Conservation (phyloP, 495 filamentous ascomycete genomes). For the Ascodesmis nigricans region DNA sequence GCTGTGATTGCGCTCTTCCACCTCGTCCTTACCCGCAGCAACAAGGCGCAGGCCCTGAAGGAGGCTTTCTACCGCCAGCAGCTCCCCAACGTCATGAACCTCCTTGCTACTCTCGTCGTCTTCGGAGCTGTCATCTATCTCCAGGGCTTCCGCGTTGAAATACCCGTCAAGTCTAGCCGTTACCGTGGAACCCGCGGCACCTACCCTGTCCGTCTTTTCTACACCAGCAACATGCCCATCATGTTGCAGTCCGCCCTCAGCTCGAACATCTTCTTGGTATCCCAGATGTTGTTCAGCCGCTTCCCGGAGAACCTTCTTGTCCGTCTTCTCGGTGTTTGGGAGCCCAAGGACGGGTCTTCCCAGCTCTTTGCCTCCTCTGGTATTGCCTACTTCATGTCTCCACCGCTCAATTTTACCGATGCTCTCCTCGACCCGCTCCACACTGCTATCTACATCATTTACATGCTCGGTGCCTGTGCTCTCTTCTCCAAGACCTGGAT, state of each 20-base stretch:
- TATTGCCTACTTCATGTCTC: slow-evolving; percentile 98
- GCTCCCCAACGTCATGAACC: slow-evolving; percentile 98
- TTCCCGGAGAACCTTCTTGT: slow-evolving; percentile 97
- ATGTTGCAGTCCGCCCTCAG: slow-evolving; percentile 97
- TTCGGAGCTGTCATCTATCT: slow-evolving; percentile 99
- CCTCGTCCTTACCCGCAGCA: slow-evolving; percentile 89
- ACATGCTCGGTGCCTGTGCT: slow-evolving; percentile 93
- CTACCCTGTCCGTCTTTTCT: slow-evolving; percentile 62
- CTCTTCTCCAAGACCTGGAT: slow-evolving; percentile 99
- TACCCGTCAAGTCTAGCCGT: slow-evolving; percentile 97
- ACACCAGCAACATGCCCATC: slow-evolving; percentile 93
- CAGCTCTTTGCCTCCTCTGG: slow-evolving; percentile 85
- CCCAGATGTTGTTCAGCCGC: slow-evolving; percentile 95
- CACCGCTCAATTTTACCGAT: slow-evolving; percentile 89
- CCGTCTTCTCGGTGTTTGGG: slow-evolving; percentile 92
- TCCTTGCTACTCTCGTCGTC: slow-evolving; percentile 74
- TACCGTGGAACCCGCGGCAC: slow-evolving; percentile 92
- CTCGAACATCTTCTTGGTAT: slow-evolving; percentile 97
- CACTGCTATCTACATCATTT: slow-evolving; percentile 83
- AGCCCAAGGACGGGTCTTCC: slow-evolving; percentile 83
- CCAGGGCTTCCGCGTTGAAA: slow-evolving; percentile 98
- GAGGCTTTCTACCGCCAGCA: slow-evolving; percentile 99
- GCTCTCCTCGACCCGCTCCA: slow-evolving; percentile 91
- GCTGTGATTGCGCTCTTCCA: slow-evolving; percentile 98
- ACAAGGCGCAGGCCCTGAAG: slow-evolving; percentile 90